Conservation (phyloP, 345 rosid species). For the Linum tenue region DNA sequence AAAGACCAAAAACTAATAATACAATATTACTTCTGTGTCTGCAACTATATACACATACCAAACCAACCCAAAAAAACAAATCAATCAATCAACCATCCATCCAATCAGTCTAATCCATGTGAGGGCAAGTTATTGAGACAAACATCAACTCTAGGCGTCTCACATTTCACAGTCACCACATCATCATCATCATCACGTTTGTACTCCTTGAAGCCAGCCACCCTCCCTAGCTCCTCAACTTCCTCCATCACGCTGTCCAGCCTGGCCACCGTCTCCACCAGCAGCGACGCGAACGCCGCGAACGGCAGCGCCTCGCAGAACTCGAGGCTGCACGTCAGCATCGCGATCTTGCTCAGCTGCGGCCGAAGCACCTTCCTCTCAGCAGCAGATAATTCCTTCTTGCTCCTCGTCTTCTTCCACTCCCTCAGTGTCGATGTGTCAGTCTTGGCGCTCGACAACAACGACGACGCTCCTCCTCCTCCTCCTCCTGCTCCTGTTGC, state of each 20-base stretch:
- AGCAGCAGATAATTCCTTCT: conserved; percentile 19
- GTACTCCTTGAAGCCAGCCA: conserved; percentile 55
- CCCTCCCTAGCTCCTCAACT: conserved; percentile 64
- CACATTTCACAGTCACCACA: conserved; percentile 19
- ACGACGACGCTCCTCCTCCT: neutral
- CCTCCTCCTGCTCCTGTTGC: too few relatives aligned
- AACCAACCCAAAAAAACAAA: neutral
- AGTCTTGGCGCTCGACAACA: conserved; percentile 49
- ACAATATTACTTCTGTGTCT: too few relatives aligned
- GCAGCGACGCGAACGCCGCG: conserved; percentile 70
- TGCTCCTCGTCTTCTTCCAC: conserved; percentile 36
- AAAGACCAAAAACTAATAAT: too few relatives aligned
- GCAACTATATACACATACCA: too few relatives aligned
- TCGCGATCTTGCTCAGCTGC: conserved; percentile 53
- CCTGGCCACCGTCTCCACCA: conserved; percentile 67
- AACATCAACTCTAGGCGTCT: conserved; percentile 19
- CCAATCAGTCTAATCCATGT: conserved; percentile 18
- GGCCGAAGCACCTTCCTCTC: conserved; percentile 55
- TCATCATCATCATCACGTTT: conserved; percentile 23
- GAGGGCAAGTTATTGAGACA: conserved; percentile 21
- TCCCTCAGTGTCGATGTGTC: conserved; percentile 54
- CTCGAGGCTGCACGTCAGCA: conserved; percentile 40
- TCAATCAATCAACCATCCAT: neutral
- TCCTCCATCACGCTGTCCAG: conserved; percentile 62
- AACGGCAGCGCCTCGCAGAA: conserved; percentile 85